Conservation (phyloP, 108 stramenopile genomes). For the Fragilaria radians region DNA sequence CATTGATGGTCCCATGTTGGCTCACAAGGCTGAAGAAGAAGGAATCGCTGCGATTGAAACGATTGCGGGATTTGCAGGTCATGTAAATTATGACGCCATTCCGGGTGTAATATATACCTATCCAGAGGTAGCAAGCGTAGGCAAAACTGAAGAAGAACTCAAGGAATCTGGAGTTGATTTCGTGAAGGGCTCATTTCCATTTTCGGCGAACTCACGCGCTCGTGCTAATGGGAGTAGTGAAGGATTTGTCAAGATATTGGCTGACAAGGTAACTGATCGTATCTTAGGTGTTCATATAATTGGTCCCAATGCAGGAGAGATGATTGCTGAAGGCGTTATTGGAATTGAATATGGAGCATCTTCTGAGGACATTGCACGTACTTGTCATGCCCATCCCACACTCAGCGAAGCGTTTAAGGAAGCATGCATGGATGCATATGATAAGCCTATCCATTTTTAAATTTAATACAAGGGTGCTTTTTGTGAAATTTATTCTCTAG, state of each 20-base stretch:
- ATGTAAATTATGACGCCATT: slow-evolving; percentile 99
- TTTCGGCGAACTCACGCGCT: slow-evolving; percentile 93
- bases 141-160: slow-evolving; percentile 99
- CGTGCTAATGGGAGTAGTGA: slow-evolving; percentile 91
- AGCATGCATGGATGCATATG: slow-evolving; percentile 98
- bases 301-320: slow-evolving; percentile 99
- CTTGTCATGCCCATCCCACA: slow-evolving; percentile 99
- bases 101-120: slow-evolving; percentile 99
- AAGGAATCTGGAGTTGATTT: slow-evolving; percentile 92
- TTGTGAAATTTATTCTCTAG: no score
- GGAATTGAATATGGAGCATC: slow-evolving; percentile 99
- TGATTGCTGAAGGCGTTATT: slow-evolving; percentile 98
- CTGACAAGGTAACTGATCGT: slow-evolving; percentile 94
- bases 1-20: slow-evolving; percentile 99
- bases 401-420: slow-evolving; percentile 99
- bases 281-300: slow-evolving; percentile 98
- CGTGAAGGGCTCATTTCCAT: slow-evolving; percentile 95
- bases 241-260: slow-evolving; percentile 96
- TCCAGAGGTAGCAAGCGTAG: slow-evolving; percentile 98
- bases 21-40: slow-evolving; percentile 99
- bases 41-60: slow-evolving; percentile 96
- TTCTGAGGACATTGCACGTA: slow-evolving; percentile 98
- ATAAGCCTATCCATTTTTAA: slow-evolving; percentile 97
- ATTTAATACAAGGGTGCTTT: no score
- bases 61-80: slow-evolving; percentile 96